These are phyloP conservation scores for Rhynchosporium secalis DNA, from an alignment of 2,329 filamentous ascomycete genomes.

Conservation along the genomic window DNA sequence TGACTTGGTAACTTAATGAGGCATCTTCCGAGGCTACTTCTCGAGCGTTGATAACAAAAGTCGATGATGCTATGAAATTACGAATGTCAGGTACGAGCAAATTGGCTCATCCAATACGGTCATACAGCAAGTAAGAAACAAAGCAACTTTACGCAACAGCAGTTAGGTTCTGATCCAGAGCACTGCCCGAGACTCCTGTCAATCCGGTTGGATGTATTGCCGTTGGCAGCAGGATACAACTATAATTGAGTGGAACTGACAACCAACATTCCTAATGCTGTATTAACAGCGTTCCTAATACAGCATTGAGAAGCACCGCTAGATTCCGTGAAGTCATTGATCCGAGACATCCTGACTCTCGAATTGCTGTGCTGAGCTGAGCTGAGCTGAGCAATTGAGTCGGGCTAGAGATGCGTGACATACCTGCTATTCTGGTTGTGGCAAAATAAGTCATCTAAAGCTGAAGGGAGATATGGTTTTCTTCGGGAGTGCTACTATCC, in stretches of 20 bases:
- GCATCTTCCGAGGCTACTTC: background rate
- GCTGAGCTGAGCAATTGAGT: background rate
- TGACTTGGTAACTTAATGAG: background rate
- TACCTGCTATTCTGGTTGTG: too few species aligned
- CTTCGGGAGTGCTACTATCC: conserved; percentile 1
- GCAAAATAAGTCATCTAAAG: background rate
- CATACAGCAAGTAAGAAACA: background rate
- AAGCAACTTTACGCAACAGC: background rate
- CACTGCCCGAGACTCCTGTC: background rate
- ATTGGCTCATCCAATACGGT: background rate
- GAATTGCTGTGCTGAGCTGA: background rate
- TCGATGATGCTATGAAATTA: background rate
- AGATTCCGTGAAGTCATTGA: background rate
- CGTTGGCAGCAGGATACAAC: background rate
- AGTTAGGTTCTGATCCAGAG: background rate
- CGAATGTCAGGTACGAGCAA: too few species aligned
- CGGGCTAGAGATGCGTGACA: background rate
- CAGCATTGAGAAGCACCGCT: background rate
- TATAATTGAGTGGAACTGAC: too few species aligned
- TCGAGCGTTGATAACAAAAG: background rate
- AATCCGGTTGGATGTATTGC: too few species aligned
- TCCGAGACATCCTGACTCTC: background rate
- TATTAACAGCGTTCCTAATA: background rate
- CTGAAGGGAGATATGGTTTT: background rate
- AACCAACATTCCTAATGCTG: background rate